phyloP scores from a whole-genome alignment of 2,329 filamentous ascomycete species.

The Incumbomyces delicatus region DNA sequence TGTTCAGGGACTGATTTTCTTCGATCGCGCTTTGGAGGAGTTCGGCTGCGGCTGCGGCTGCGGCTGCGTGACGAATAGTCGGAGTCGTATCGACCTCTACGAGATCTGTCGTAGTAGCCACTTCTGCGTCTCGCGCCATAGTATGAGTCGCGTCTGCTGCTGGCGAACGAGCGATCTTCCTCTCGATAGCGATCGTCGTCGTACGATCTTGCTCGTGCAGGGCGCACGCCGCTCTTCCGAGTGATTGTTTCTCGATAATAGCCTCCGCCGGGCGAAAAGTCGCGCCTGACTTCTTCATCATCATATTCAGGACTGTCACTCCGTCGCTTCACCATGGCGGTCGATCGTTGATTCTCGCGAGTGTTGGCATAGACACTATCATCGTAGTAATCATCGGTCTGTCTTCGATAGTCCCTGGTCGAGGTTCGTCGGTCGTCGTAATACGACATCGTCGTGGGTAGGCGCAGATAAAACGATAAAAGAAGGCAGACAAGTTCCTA shows the following conservation, averaged over 20 bases:
- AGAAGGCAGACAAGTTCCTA: not conserved
- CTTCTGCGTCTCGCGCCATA: constrained; percentile 17
- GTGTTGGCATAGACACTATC: constrained; percentile 7
- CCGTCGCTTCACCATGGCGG: constrained; percentile 33
- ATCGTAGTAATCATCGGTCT: constrained; percentile 17
- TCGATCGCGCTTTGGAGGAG: constrained; percentile 26
- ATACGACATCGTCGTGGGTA: constrained; percentile 25
- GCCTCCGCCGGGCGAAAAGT: constrained; percentile 64
- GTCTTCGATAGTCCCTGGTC: constrained; percentile 14
- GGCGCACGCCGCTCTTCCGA: constrained; percentile 26
- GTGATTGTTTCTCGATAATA: constrained; percentile 24
- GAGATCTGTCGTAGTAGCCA: constrained; percentile 22
- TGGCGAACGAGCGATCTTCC: constrained; percentile 32
- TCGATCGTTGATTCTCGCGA: constrained; percentile 15
- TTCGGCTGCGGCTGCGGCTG: constrained; percentile 32
- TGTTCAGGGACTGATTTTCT: constrained; percentile 40
- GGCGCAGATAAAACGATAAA: not conserved
- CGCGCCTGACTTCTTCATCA: constrained; percentile 72
- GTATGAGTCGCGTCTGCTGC: constrained; percentile 39
- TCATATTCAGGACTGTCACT: constrained; percentile 62
- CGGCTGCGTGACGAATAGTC: constrained; percentile 26
- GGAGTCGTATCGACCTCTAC: constrained; percentile 23
- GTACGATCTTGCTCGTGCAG: constrained; percentile 27
- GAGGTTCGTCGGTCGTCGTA: constrained; percentile 42
- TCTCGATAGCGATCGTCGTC: constrained; percentile 27